Conservation (phyloP, 208 protist species). For the Leishmania guyanensis region DNA sequence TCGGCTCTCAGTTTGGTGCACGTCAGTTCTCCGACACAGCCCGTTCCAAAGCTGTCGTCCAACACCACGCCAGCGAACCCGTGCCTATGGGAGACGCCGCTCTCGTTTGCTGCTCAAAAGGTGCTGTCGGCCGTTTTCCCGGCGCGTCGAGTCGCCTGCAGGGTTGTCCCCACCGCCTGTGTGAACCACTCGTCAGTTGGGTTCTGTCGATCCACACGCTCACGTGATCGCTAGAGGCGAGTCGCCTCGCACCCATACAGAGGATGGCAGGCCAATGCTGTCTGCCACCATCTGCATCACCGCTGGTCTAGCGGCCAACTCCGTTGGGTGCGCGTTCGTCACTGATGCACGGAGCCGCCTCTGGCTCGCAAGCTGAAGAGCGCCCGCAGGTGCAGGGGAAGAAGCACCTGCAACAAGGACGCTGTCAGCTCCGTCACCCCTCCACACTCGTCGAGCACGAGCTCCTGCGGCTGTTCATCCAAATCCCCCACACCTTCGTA, state of each 20-base stretch:
- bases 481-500: constrained; percentile 13
- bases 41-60: background rate
- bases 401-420: constrained; percentile 31
- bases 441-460: constrained; percentile 17
- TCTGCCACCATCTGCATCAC: background rate
- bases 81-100: background rate
- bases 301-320: constrained; percentile 3
- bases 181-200: background rate
- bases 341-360: background rate
- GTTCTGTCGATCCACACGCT: constrained; percentile 13
- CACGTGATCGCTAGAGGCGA: background rate
- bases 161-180: background rate
- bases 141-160: background rate
- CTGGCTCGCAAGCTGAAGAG: constrained; percentile 12
- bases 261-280: constrained; percentile 2
- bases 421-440: constrained; percentile 28
- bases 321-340: constrained; percentile 2
- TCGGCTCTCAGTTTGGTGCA: background rate
- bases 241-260: background rate
- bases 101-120: background rate
- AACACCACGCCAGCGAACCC: background rate
- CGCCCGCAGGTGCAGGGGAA: constrained; percentile 8
- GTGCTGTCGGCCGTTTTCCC: background rate
- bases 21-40: background rate
- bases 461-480: background rate